A percentile compares a stretch with the other conserved stretches of the same genome.
phyloP scores from a whole-genome alignment of 441 rosid genomes.

The Euphorbia celastroides region DNA sequence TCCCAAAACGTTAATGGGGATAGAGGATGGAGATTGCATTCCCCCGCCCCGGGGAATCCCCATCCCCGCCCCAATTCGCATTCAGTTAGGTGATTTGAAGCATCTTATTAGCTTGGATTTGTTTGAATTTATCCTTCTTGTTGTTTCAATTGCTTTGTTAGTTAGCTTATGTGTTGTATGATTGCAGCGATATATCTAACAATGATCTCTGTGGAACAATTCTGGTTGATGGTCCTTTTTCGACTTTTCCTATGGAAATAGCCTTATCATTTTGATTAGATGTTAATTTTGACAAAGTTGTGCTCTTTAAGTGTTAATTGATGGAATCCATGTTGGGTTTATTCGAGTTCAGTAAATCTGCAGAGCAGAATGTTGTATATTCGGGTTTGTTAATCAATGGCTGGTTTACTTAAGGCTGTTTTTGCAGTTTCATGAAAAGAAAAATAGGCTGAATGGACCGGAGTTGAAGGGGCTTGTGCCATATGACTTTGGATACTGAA shows the following conservation, averaged over 20 bases:
- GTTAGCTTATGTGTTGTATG: conserved; percentile 8
- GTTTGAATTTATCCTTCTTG: conserved; percentile 25
- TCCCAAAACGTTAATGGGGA: no score
- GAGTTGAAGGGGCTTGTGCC: conserved; percentile 66
- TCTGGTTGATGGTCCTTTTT: conserved; percentile 69
- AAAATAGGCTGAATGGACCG: conserved; percentile 63
- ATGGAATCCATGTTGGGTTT: not conserved
- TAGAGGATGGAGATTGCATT: no score
- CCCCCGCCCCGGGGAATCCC: no score
- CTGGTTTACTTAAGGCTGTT: conserved; percentile 4
- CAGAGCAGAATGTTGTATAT: not conserved
- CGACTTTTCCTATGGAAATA: conserved; percentile 43
- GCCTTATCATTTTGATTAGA: not conserved
- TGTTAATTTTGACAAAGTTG: not conserved
- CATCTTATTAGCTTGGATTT: conserved; percentile 61
- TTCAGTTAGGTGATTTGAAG: conserved; percentile 54
- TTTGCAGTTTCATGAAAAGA: conserved; percentile 48
- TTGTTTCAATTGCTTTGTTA: not conserved
- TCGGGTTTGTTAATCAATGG: not conserved
- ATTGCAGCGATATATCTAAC: conserved; percentile 61
- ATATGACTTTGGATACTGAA: conserved; percentile 73
- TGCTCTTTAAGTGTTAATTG: not conserved
- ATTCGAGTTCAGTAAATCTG: not conserved
- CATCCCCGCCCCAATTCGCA: conserved; percentile 52
- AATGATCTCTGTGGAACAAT: conserved; percentile 73